Evolutionary conservation across 2,329 filamentous ascomycete species (phyloP).

Genomic region (Ophiostoma australiae): DNA sequence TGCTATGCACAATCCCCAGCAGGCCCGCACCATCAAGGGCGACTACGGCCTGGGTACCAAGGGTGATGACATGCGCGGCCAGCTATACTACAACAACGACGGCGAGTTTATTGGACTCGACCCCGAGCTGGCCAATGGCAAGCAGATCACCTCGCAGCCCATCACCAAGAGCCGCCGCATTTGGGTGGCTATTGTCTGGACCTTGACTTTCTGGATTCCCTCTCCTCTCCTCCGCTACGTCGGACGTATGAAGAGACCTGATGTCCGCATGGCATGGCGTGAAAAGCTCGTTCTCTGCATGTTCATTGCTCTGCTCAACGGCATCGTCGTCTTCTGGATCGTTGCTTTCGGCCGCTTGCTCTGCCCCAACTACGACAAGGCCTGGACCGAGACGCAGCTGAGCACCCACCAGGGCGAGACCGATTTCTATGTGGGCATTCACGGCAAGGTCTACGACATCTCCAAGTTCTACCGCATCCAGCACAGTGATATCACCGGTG

Average conservation of each 20-base stretch:
- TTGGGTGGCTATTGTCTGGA: conserved; percentile 83
- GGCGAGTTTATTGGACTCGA: conserved; percentile 69
- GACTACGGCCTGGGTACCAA: conserved; percentile 88
- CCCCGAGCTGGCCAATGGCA: conserved; percentile 70
- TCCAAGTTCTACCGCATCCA: conserved; percentile 79
- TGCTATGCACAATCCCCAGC: conserved; percentile 49
- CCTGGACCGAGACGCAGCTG: conserved; percentile 70
- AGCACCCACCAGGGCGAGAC: conserved; percentile 61
- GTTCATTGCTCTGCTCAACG: conserved; percentile 79
- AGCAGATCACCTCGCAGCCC: conserved; percentile 66
- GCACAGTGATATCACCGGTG: conserved; percentile 68
- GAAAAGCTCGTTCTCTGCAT: conserved; percentile 84
- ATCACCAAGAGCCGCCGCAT: conserved; percentile 60
- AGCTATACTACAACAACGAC: conserved; percentile 68
- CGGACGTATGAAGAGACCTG: conserved; percentile 93
- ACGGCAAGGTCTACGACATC: conserved; percentile 87
- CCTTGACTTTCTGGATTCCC: conserved; percentile 88
- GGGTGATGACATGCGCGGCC: conserved; percentile 70
- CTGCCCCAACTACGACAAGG: conserved; percentile 89
- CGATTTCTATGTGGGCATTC: conserved; percentile 83
- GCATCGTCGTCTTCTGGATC: conserved; percentile 82
- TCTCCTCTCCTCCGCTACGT: conserved; percentile 74
- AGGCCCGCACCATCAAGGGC: conserved; percentile 53
- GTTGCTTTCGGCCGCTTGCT: conserved; percentile 76
- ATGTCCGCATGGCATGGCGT: conserved; percentile 95